Evolutionary conservation across 345 rosid species (phyloP), one percentile per base, ranked within the genome.

Genomic region (Balakata baccata): DNA sequence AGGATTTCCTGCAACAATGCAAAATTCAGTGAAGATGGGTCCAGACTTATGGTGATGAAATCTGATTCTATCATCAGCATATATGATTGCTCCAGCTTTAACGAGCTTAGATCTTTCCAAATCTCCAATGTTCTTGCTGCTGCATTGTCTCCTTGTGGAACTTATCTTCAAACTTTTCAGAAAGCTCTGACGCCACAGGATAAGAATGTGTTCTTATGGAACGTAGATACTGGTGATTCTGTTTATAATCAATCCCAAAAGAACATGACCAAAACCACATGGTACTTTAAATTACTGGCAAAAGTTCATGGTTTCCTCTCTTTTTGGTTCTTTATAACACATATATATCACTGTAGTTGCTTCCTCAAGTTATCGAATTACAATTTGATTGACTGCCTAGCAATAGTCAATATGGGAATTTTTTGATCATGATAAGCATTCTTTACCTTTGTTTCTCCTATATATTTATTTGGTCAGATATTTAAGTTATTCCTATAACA

Each of bases 141-240:
- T 37, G 71, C 85, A 39, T 69, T 92, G 75, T 95, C 99, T 11
- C 93, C 99, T 0, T 52, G 87, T 4, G 98, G 98, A 77, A 87
- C 94, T 68, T 92, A 85, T 69, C 88, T 92, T 57, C 98, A 90
- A 78, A 89, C 97, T 16, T 95, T 95, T 79, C 99, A 92, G 83
- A 92, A 91, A 78, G 72, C 92, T 7, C 70, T 86, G 51, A 78
- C 86, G 11, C 96, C 97, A 0, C 94, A 92, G 82, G 96, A 89
- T 81, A 92, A 88, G 82, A 92, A 95, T 75, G 87, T 91, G 56
- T 75, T 84, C 52, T 74, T 92, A 73, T 89, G 98, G 99, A 85
- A 74, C 25, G 77, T 17, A 56, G 89, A 85, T 59, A 85, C 84
- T 2, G 97, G 98, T 51, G 97, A 84, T 77, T 67, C 88, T 63